Percentiles rank a stretch among this genome's conserved stretches.
These are phyloP conservation scores for Mycena albidolilacea DNA, from an alignment of 768 basidiomycete species.

Conservation along the genomic window DNA sequence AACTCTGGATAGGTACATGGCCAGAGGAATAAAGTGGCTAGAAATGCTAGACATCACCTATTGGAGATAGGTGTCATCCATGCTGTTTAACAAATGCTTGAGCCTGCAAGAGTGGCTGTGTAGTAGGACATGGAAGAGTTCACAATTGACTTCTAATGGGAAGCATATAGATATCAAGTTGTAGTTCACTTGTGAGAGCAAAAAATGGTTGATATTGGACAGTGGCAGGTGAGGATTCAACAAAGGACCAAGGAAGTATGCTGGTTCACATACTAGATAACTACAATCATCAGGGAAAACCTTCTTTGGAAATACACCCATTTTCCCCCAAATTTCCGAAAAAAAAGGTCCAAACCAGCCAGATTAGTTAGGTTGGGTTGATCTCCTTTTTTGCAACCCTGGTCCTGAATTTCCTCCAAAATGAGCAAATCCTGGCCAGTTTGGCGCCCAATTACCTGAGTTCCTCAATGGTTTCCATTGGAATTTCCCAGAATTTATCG, in stretches of 20 bases:
- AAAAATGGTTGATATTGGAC: background rate
- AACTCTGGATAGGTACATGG: no score
- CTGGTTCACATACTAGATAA: slow-evolving; percentile 5
- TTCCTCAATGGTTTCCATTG: no score
- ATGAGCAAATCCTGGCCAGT: no score
- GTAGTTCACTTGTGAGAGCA: background rate
- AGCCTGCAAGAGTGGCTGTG: background rate
- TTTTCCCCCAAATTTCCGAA: no score
- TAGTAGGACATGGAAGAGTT: background rate
- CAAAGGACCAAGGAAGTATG: background rate
- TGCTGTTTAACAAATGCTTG: background rate
- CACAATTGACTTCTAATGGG: background rate
- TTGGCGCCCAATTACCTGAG: no score
- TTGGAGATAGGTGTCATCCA: background rate
- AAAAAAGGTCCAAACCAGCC: no score
- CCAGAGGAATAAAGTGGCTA: background rate
- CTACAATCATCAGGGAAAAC: no score
- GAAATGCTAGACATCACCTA: background rate
- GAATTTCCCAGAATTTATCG: no score
- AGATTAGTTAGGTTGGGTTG: no score
- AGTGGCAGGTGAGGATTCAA: background rate
- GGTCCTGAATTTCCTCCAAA: no score
- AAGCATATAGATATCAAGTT: background rate
- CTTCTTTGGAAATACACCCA: no score
- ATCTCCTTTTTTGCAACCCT: no score